Percentiles rank a stretch among this genome's conserved stretches.
phyloP scores from a whole-genome alignment of 306 rosid genomes.

The Malus asiatica region DNA sequence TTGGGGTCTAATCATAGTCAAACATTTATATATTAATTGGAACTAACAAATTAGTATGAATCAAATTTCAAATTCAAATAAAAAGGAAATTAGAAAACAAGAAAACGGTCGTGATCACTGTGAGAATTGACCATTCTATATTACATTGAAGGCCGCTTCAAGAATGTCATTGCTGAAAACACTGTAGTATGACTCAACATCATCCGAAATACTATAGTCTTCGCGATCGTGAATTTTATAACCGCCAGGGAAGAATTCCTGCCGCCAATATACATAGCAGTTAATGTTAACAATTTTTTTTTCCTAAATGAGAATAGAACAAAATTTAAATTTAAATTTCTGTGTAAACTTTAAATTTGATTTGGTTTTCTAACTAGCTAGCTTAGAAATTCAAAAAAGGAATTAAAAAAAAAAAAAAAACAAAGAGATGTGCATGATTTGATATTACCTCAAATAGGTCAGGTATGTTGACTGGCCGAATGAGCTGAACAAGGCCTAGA shows the following conservation, averaged over 20 bases:
- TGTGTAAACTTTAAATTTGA: no score
- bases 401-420: neutral
- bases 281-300: neutral
- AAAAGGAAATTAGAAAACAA: neutral
- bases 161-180: constrained; percentile 36
- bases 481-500: constrained; percentile 19
- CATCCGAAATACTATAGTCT: no score
- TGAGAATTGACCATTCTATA: no score
- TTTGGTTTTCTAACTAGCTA: no score
- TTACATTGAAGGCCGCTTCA: constrained; percentile 25
- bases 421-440: neutral
- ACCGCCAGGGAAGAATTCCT: constrained; percentile 31
- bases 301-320: neutral
- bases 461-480: constrained; percentile 30
- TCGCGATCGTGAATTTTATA: neutral
- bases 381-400: no score
- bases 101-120: neutral
- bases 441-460: constrained; percentile 26
- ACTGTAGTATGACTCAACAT: constrained; percentile 15
- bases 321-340: neutral
- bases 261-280: neutral
- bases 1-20: constrained; percentile 9
- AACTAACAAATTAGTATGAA: neutral
- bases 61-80: neutral
- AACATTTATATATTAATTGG: neutral